These are phyloP conservation scores for Paraleonurus japonicus DNA, from an alignment of 257 asterid species.

Conservation along the genomic window DNA sequence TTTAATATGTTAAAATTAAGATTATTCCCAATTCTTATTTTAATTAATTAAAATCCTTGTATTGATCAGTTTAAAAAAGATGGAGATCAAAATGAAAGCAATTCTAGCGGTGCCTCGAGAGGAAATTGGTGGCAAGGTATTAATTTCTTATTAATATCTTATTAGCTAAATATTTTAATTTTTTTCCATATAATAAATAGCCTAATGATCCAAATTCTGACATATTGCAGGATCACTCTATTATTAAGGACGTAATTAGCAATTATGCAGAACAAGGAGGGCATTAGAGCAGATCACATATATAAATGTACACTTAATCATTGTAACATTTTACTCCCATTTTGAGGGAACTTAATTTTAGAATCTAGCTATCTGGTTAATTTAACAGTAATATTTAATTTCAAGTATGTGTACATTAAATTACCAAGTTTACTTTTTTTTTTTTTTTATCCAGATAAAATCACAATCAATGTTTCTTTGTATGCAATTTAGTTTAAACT, in stretches of 20 bases:
- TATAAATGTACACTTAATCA: constrained; percentile 2
- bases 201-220: background rate
- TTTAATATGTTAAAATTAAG: background rate
- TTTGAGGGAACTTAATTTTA: constrained; percentile 2
- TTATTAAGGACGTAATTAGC: constrained; percentile 33
- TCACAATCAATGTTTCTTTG: too few species aligned
- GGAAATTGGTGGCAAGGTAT: constrained; percentile 95
- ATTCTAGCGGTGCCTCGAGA: constrained; percentile 59
- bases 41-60: background rate
- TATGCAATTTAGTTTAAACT: too few species aligned
- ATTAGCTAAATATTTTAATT: too few species aligned
- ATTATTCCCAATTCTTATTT: background rate
- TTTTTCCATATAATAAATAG: background rate
- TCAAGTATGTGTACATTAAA: background rate
- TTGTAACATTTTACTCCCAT: constrained; percentile 24
- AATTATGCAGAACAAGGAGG: constrained; percentile 1
- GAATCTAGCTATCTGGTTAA: background rate
- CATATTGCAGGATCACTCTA: constrained; percentile 66
- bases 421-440: background rate
- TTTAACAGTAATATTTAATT: background rate
- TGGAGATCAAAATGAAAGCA: constrained; percentile 52
- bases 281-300: constrained; percentile 5
- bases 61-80: constrained; percentile 50
- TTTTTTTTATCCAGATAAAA: background rate
- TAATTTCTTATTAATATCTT: background rate